Conservation (phyloP, 768 basidiomycete species). For the Mycena chlorophos region DNA sequence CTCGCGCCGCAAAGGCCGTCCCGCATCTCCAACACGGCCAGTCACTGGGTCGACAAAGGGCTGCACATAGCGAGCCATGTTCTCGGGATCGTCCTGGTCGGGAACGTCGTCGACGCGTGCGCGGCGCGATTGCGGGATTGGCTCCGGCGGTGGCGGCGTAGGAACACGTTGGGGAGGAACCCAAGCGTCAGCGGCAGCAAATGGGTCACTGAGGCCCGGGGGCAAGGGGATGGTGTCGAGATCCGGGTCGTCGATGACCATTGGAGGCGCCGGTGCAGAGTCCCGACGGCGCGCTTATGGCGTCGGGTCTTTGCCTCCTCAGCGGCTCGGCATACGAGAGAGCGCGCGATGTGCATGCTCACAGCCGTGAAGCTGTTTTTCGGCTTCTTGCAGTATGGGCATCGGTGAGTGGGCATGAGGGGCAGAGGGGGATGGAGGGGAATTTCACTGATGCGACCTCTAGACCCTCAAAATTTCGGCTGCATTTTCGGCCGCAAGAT, state of each 20-base stretch:
- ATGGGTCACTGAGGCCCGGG: background rate
- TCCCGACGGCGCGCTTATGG: background rate
- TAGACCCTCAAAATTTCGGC: background rate
- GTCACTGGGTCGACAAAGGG: background rate
- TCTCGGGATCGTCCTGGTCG: background rate
- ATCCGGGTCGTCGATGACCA: background rate
- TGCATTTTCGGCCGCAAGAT: background rate
- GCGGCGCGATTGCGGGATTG: background rate
- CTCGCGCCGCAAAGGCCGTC: background rate
- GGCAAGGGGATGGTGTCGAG: background rate
- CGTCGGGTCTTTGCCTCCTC: background rate
- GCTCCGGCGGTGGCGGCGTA: background rate
- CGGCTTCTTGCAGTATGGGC: background rate
- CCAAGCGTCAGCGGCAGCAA: background rate
- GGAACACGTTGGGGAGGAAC: background rate
- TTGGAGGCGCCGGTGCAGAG: background rate
- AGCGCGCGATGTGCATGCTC: background rate
- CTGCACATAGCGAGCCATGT: background rate
- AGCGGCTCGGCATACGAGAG: background rate
- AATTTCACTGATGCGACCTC: background rate
- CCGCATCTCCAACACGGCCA: background rate
- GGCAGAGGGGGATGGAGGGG: background rate
- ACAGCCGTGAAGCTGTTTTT: background rate
- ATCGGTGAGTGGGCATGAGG: background rate
- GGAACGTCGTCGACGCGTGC: background rate